These are phyloP conservation scores for Fraxinus platypoda DNA, from an alignment of 305 asterid genomes.

Conservation along the genomic window DNA sequence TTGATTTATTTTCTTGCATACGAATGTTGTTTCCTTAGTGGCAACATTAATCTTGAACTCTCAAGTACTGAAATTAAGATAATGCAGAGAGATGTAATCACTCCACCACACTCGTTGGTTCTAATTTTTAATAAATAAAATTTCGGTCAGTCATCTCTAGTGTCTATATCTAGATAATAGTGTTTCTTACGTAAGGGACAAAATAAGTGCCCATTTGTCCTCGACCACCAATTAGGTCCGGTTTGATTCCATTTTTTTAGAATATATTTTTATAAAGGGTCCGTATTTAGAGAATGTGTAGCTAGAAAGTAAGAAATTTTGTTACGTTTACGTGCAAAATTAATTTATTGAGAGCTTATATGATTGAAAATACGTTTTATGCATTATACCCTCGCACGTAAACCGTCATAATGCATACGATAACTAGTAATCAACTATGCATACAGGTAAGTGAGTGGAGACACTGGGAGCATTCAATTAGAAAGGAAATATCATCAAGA, in stretches of 20 bases:
- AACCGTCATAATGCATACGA: background rate
- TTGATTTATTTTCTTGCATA: background rate
- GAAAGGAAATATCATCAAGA: slow-evolving; percentile 23
- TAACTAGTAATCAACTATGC: background rate
- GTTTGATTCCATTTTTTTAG: background rate
- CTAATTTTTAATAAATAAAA: too few species aligned
- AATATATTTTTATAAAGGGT: background rate
- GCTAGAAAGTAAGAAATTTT: too few species aligned
- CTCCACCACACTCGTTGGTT: background rate
- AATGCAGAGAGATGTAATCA: background rate
- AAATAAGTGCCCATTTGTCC: background rate
- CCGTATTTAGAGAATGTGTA: background rate
- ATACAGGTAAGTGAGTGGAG: slow-evolving; percentile 67
- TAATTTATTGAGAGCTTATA: too few species aligned
- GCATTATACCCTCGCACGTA: background rate
- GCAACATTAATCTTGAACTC: background rate
- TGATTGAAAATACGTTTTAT: background rate
- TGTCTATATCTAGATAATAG: background rate
- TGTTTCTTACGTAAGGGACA: too few species aligned
- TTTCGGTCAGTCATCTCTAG: background rate
- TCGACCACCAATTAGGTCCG: background rate
- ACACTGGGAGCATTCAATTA: slow-evolving; percentile 68
- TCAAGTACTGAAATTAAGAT: background rate
- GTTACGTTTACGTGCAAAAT: too few species aligned
- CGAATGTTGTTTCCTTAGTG: background rate